phyloP scores from a whole-genome alignment of 1,139 yeast species.

The Meyerozyma guilliermondii region DNA sequence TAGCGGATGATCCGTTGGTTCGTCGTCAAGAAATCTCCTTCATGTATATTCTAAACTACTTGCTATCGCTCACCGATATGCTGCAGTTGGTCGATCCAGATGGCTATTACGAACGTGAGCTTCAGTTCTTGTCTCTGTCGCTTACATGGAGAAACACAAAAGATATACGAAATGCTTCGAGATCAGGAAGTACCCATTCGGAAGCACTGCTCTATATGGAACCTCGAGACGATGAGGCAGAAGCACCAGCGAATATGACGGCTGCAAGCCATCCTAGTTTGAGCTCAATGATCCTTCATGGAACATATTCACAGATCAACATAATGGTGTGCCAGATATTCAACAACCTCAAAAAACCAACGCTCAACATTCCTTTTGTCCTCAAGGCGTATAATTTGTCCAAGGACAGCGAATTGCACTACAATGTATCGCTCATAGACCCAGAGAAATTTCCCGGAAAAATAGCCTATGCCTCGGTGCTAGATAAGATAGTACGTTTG shows the following conservation, averaged over 20 bases:
- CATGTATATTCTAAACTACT: slow-evolving; percentile 24
- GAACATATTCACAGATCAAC: slow-evolving; percentile 17
- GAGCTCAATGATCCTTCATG: slow-evolving; percentile 23
- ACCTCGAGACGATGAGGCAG: not conserved
- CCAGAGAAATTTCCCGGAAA: slow-evolving; percentile 16
- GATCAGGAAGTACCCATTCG: slow-evolving; percentile 19
- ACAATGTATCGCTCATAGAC: slow-evolving; percentile 11
- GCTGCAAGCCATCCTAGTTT: slow-evolving; percentile 6
- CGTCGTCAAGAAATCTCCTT: slow-evolving; percentile 34
- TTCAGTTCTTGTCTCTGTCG: slow-evolving; percentile 17
- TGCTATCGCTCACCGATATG: slow-evolving; percentile 18
- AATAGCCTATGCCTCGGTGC: slow-evolving; percentile 12
- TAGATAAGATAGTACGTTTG: slow-evolving; percentile 14
- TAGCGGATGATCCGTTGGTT: slow-evolving; percentile 7
- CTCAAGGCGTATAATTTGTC: slow-evolving; percentile 4
- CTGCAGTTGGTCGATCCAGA: slow-evolving; percentile 18
- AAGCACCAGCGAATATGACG: not conserved
- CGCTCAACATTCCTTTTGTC: slow-evolving; percentile 4
- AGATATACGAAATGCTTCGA: slow-evolving; percentile 23
- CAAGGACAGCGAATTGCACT: slow-evolving; percentile 11
- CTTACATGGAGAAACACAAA: slow-evolving; percentile 19
- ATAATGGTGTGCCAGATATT: slow-evolving; percentile 5
- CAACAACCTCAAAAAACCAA: slow-evolving; percentile 6
- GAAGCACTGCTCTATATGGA: not conserved
- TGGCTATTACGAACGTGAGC: slow-evolving; percentile 15